Evolutionary conservation across 768 basidiomycete genomes (phyloP).

Genomic region (Hypsizygus marmoreus): DNA sequence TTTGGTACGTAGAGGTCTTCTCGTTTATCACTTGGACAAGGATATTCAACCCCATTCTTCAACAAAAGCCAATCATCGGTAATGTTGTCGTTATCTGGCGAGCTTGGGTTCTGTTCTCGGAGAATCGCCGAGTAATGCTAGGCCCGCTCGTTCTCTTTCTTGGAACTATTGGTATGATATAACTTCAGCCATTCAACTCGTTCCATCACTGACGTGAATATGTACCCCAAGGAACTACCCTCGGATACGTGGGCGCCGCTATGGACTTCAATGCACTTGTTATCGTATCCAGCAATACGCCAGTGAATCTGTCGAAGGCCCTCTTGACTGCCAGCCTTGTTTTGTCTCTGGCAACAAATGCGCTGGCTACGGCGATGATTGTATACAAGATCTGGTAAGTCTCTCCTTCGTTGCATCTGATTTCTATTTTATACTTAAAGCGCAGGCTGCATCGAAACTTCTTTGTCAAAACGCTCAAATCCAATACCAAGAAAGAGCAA

Average conservation of each 20-base stretch:
- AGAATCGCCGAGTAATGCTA: constrained; percentile 6
- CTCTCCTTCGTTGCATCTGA: neutral
- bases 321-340: constrained; percentile 4
- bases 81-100: constrained; percentile 12
- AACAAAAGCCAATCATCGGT: constrained; percentile 13
- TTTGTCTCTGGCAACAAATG: constrained; percentile 9
- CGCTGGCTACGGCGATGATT: neutral
- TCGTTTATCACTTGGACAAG: neutral
- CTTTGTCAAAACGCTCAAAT: no score
- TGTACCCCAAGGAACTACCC: neutral
- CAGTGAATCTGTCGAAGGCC: neutral
- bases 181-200: neutral
- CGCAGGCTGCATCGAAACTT: no score
- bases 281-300: neutral
- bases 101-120: constrained; percentile 8
- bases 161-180: constrained; percentile 5
- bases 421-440: no score
- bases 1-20: neutral
- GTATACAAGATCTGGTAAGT: constrained; percentile 3
- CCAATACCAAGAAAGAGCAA: no score
- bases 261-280: neutral
- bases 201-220: neutral
- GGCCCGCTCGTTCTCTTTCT: constrained; percentile 8
- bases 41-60: no score
- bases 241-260: constrained; percentile 9